phyloP scores from a whole-genome alignment of 768 basidiomycete genomes.

The Xerocomus potaroensis region DNA sequence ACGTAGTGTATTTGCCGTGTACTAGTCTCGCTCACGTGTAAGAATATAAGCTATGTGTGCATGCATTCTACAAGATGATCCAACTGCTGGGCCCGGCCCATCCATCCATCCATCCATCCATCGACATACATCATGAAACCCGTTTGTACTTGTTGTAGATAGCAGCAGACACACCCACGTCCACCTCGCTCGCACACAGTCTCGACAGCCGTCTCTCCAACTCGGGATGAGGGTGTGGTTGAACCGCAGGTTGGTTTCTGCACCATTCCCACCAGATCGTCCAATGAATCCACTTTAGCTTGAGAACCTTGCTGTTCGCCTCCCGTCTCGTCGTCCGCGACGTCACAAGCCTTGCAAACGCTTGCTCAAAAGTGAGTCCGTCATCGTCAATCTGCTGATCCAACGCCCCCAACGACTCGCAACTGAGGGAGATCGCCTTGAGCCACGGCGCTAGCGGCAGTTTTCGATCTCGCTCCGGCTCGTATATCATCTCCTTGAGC shows the following conservation, averaged over 20 bases:
- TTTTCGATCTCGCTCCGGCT: slow-evolving; percentile 13
- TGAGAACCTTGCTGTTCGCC: slow-evolving; percentile 22
- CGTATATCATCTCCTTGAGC: slow-evolving; percentile 22
- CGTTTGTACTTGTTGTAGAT: slow-evolving; percentile 32
- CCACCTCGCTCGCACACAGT: slow-evolving; percentile 24
- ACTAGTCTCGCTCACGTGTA: slow-evolving; percentile 20
- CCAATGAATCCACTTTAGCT: slow-evolving; percentile 30
- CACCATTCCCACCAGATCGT: slow-evolving; percentile 31
- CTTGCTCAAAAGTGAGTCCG: slow-evolving; percentile 27
- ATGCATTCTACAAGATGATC: background rate
- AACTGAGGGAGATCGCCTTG: slow-evolving; percentile 29
- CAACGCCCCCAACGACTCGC: slow-evolving; percentile 24
- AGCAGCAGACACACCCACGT: slow-evolving; percentile 28
- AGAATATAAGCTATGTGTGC: slow-evolving; percentile 11
- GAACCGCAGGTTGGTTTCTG: slow-evolving; percentile 16
- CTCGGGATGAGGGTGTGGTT: slow-evolving; percentile 19
- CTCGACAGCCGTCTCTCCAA: slow-evolving; percentile 21
- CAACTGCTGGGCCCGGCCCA: background rate
- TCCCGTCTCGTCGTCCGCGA: slow-evolving; percentile 27
- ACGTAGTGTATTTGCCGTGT: too few species aligned
- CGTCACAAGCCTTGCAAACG: slow-evolving; percentile 19
- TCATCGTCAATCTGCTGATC: slow-evolving; percentile 18
- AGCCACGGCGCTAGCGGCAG: slow-evolving; percentile 26
- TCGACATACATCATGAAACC: slow-evolving; percentile 23
- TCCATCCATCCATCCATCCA: too few species aligned